These are phyloP conservation scores for Rutidosis leptorrhynchoides DNA, from an alignment of 129 eudicot species.

Conservation along the genomic window DNA sequence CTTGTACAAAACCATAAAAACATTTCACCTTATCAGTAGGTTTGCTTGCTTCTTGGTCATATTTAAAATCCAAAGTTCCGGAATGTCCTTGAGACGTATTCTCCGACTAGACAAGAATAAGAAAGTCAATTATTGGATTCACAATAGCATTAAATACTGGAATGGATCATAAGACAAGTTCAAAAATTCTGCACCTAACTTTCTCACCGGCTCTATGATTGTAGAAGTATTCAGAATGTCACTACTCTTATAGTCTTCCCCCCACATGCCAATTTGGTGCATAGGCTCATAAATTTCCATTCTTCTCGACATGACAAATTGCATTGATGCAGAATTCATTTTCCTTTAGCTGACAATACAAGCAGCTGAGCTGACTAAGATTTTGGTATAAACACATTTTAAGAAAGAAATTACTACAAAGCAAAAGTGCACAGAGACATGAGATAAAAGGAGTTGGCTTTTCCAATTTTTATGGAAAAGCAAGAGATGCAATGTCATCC, in stretches of 20 bases:
- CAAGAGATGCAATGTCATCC: no score
- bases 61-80: conserved; percentile 55
- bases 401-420: no score
- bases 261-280: conserved; percentile 85
- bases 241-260: conserved; percentile 68
- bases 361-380: no score
- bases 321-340: conserved; percentile 72
- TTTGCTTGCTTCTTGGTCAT: conserved; percentile 77
- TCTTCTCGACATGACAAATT: conserved; percentile 66
- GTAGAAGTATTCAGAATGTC: conserved; percentile 53
- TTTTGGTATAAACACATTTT: no score
- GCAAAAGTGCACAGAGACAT: no score
- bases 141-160: no score
- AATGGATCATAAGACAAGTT: background rate
- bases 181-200: conserved; percentile 45
- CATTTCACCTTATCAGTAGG: conserved; percentile 71
- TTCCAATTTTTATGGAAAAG: no score
- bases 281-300: conserved; percentile 83
- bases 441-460: no score
- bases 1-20: conserved; percentile 9
- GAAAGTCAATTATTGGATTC: no score
- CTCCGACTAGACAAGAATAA: conserved; percentile 62
- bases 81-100: conserved; percentile 73
- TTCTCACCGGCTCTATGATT: conserved; percentile 50
- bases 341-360: no score